Evolutionary conservation across 768 basidiomycete genomes (phyloP), one percentile per base, ranked within the genome.

Genomic region (Pleurotus tuber-regium): DNA sequence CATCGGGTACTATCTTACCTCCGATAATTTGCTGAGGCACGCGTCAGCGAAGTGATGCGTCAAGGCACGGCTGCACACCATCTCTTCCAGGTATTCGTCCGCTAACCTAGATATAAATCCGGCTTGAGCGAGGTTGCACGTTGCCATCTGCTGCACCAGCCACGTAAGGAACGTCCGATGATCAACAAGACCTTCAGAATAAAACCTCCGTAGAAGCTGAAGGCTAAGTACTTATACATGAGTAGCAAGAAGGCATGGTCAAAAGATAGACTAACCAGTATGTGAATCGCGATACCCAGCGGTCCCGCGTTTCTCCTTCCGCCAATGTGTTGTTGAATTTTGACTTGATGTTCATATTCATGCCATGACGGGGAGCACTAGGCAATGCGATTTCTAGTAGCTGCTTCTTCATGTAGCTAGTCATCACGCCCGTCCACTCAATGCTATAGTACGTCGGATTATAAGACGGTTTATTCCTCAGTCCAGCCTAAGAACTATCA

Each of bases 381-480:
- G 92, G 91, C 23, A 93, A 72, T 9, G 81, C 81, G 50, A 93
- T 92, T 23, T 91, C 88, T 4, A 73, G 73, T 8, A 94, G 71
- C 58, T 89, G 89, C 60, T 92, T 92, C 71, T 87, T 90, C 68
- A 93, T 71, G 60, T 92, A 89, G 44, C 82, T 76, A 0, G 87
- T 90, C 26, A 93, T 79, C 6, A 89, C 78, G 59, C 82, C 87
- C 2, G 92, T 85, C 89, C 90, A 92, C 52, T 93, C 90, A 12
- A 87, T 66, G 55, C 89, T 91, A 62, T 93, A 92, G 59, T 88
- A 89, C 4, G 78, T 84, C 1, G 89, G 88, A 58, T 89, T 85
- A 65, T 89, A 91, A n/a, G 78, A 66, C 3, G 88, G 86, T 60
- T 87, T 89, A 58, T 89, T 87, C 36, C 87, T 77, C 35, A 89